Evolutionary conservation across 106 monocot species (phyloP).

Genomic region (Acorus gramineus): DNA sequence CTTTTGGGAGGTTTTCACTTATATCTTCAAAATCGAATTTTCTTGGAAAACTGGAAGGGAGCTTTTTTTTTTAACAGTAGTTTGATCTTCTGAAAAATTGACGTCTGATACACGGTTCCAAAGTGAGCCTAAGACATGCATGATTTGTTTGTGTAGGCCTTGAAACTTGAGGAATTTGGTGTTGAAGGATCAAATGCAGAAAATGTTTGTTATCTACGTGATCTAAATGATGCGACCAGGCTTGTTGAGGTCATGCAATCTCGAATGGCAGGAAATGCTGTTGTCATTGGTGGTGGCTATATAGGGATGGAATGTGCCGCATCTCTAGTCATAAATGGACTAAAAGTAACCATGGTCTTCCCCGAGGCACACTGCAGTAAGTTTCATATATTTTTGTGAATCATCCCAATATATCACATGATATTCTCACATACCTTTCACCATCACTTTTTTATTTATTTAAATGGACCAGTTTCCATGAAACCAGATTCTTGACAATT

Average conservation of each 20-base stretch:
- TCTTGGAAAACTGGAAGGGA: too few species aligned
- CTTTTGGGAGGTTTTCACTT: too few species aligned
- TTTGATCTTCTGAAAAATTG: background rate
- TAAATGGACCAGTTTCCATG: too few species aligned
- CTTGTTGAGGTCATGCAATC: slow-evolving; percentile 63
- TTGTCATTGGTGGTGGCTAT: slow-evolving; percentile 97
- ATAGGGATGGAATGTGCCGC: slow-evolving; percentile 99
- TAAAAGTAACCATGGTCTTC: slow-evolving; percentile 95
- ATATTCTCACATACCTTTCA: too few species aligned
- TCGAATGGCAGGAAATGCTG: slow-evolving; percentile 58
- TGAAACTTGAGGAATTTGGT: slow-evolving; percentile 95
- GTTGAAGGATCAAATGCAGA: slow-evolving; percentile 71
- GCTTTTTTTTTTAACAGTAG: too few species aligned
- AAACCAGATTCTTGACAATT: too few species aligned
- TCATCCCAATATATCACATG: background rate
- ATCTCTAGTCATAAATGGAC: slow-evolving; percentile 67
- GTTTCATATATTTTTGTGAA: slow-evolving; percentile 7
- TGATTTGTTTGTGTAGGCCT: slow-evolving; percentile 40
- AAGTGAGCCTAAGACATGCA: background rate
- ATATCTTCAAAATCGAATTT: too few species aligned
- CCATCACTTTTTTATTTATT: too few species aligned
- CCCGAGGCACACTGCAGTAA: slow-evolving; percentile 93
- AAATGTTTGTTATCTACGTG: slow-evolving; percentile 86
- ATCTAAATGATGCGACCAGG: slow-evolving; percentile 76
- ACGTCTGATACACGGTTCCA: too few species aligned